These are phyloP conservation scores for Yamadazyma conglobata DNA, from an alignment of 1,139 yeast genomes.

Conservation along the genomic window DNA sequence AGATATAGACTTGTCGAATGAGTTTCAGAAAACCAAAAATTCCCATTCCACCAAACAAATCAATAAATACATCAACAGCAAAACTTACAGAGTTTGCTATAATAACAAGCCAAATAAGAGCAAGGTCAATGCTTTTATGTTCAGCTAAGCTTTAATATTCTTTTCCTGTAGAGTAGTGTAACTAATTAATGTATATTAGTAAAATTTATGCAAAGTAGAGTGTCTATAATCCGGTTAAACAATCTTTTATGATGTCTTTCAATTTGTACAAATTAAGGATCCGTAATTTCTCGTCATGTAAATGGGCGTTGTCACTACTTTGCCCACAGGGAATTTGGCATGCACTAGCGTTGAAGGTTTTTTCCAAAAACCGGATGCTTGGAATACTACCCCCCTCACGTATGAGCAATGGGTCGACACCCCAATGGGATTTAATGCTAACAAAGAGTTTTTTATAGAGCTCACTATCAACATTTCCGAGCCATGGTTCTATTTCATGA, in stretches of 20 bases:
- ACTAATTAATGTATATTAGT: not conserved
- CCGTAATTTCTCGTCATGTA: conserved; percentile 80
- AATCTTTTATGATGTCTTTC: conserved; percentile 58
- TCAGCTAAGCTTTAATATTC: not conserved
- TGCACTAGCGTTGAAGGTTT: conserved; percentile 79
- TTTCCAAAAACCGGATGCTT: conserved; percentile 79
- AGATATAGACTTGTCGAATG: conserved; percentile 26
- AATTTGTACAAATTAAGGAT: conserved; percentile 75
- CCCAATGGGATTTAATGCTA: conserved; percentile 64
- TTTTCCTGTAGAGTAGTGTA: too few relatives aligned
- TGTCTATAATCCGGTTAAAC: too few relatives aligned
- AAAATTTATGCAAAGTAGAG: too few relatives aligned
- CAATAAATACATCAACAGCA: conserved; percentile 16
- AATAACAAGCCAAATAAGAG: conserved; percentile 22
- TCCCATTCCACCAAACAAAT: conserved; percentile 25
- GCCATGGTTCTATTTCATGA: conserved; percentile 95
- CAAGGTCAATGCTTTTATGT: conserved; percentile 29
- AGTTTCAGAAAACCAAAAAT: conserved; percentile 22
- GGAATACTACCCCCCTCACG: conserved; percentile 98
- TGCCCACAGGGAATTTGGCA: conserved; percentile 98
- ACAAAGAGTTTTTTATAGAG: conserved; percentile 64
- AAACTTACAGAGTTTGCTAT: conserved; percentile 26
- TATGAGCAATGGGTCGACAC: conserved; percentile 69
- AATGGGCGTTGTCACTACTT: conserved; percentile 90
- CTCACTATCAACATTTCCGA: conserved; percentile 76